Percentiles rank a stretch among this genome's conserved stretches.
Evolutionary conservation across 306 rosid species (phyloP).

Genomic region (Purshia tridentata): DNA sequence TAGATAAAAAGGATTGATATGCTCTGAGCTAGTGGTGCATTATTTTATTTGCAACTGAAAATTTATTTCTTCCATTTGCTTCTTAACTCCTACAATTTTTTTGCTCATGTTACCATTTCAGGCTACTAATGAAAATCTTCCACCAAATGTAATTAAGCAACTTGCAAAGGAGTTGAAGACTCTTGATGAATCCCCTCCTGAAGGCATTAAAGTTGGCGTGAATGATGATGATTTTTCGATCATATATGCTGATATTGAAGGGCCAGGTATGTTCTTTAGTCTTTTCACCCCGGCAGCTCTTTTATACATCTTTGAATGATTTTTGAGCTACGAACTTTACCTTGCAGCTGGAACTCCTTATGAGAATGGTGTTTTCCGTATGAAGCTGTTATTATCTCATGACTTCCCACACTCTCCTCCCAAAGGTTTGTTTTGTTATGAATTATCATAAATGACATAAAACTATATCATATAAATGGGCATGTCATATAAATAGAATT

Average conservation of each 20-base stretch:
- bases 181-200: constrained; percentile 95
- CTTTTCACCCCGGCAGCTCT: background rate
- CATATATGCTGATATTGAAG: constrained; percentile 88
- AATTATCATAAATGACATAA: background rate
- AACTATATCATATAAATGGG: background rate
- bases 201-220: constrained; percentile 89
- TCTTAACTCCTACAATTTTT: constrained; percentile 1
- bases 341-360: constrained; percentile 95
- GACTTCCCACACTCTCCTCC: constrained; percentile 96
- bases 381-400: constrained; percentile 79
- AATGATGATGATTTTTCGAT: constrained; percentile 90
- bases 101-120: constrained; percentile 34
- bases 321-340: constrained; percentile 21
- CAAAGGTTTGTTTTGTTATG: constrained; percentile 54
- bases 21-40: background rate
- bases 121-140: constrained; percentile 98
- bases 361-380: constrained; percentile 92
- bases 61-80: background rate
- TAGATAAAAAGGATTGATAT: background rate
- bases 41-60: background rate
- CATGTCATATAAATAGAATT: background rate
- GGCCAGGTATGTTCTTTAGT: constrained; percentile 71
- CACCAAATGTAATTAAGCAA: constrained; percentile 95
- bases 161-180: constrained; percentile 95
- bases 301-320: constrained; percentile 9